Conservation (phyloP, 2,329 filamentous ascomycete genomes). For the Aspergillus glaucus region DNA sequence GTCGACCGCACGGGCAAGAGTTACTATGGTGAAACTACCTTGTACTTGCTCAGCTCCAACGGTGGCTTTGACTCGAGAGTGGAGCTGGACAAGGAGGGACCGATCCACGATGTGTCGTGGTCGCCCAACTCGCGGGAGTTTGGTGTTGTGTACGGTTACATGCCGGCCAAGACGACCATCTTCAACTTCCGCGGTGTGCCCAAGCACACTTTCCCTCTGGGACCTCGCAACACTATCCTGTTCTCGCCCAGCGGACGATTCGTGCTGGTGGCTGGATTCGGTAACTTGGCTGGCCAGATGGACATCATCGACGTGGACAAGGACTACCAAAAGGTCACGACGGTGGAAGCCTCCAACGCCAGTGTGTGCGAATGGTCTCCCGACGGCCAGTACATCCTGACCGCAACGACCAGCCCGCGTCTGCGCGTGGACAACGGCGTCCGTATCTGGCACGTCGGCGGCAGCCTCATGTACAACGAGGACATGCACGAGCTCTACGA, state of each 20-base stretch:
- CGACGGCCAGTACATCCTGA: constrained; percentile 91
- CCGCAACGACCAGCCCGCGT: constrained; percentile 92
- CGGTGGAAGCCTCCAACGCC: constrained; percentile 90
- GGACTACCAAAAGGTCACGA: constrained; percentile 85
- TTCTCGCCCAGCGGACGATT: constrained; percentile 94
- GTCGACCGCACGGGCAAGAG: constrained; percentile 98
- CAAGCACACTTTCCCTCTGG: constrained; percentile 78
- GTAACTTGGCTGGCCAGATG: constrained; percentile 94
- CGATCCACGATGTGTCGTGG: constrained; percentile 98
- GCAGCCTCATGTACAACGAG: constrained; percentile 86
- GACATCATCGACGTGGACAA: constrained; percentile 95
- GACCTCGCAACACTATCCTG: constrained; percentile 85
- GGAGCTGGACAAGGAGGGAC: constrained; percentile 89
- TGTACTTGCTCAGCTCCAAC: constrained; percentile 89
- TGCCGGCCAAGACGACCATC: constrained; percentile 98
- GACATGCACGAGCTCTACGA: constrained; percentile 94
- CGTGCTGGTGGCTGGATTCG: constrained; percentile 89
- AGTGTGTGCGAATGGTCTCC: constrained; percentile 97
- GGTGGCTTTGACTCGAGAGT: constrained; percentile 90
- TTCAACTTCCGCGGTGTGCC: constrained; percentile 85
- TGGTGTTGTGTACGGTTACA: constrained; percentile 94
- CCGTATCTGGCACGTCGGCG: constrained; percentile 88
- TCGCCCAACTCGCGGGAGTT: constrained; percentile 97
- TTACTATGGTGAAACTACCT: constrained; percentile 96
- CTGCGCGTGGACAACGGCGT: constrained; percentile 95